phyloP scores from a whole-genome alignment of 2,329 filamentous ascomycete species.

The Calycina herbarum region DNA sequence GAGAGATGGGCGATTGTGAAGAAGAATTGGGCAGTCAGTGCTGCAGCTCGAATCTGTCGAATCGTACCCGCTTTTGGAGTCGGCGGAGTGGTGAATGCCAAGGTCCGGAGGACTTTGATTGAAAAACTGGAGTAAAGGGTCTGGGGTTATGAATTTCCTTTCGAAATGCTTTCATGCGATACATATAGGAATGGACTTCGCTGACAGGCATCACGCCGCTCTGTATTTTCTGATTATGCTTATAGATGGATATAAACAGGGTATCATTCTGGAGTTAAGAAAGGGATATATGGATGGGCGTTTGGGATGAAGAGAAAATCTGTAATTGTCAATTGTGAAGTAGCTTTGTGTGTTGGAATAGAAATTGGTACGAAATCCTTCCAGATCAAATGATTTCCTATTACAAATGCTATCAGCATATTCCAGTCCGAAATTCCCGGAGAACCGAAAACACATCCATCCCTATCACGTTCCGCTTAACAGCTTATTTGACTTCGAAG shows the following conservation, averaged over 20 bases:
- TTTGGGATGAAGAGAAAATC: constrained; percentile 2
- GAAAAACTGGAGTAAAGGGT: constrained; percentile 47
- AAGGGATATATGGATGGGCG: constrained; percentile 11
- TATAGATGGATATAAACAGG: constrained; percentile 5
- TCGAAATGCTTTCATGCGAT: constrained; percentile 5
- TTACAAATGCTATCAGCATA: neutral
- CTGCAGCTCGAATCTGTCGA: constrained; percentile 73
- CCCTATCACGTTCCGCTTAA: neutral
- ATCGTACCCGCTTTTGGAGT: constrained; percentile 89
- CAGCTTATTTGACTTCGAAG: neutral
- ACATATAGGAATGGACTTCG: neutral
- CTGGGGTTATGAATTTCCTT: neutral
- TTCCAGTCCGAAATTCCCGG: neutral
- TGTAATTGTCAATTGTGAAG: constrained; percentile 11
- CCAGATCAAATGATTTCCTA: neutral
- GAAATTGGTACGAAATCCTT: constrained; percentile 4
- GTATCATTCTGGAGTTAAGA: constrained; percentile 1
- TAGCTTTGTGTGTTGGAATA: neutral
- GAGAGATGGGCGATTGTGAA: constrained; percentile 69
- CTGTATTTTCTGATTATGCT: neutral
- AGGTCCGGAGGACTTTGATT: constrained; percentile 69
- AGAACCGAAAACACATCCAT: neutral
- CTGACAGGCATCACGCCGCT: neutral
- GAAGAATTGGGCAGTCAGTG: constrained; percentile 74
- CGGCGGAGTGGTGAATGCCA: constrained; percentile 81